Conservation (phyloP, 1,284 basidiomycete species). For the Pseudozyma tsukubaensis region DNA sequence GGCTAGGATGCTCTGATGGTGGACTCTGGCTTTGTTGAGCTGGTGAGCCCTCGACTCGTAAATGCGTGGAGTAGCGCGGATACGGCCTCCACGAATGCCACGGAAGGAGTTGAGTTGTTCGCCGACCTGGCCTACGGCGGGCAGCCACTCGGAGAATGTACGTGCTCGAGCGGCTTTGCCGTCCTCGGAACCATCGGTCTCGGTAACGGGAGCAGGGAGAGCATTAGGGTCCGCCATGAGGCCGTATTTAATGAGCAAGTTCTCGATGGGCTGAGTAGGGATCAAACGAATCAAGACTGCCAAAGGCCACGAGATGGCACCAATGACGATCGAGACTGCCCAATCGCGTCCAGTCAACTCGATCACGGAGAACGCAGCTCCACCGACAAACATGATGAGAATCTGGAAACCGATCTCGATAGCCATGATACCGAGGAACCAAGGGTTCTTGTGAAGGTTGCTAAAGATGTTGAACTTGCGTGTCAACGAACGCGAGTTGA, state of each 20-base stretch:
- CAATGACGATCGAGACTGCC: conserved; percentile 90
- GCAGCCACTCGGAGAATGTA: conserved; percentile 77
- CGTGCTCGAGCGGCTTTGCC: conserved; percentile 71
- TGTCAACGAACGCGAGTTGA: conserved; percentile 90
- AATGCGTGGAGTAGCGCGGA: conserved; percentile 73
- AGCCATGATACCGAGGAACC: conserved; percentile 86
- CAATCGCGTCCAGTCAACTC: conserved; percentile 83
- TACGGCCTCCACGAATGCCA: conserved; percentile 75
- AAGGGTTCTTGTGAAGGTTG: conserved; percentile 82
- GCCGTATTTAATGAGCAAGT: conserved; percentile 76
- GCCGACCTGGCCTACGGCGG: conserved; percentile 73
- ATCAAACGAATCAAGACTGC: conserved; percentile 84
- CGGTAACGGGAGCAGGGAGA: conserved; percentile 73
- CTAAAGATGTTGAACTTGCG: conserved; percentile 88
- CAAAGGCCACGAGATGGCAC: conserved; percentile 86
- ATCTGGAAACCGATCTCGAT: conserved; percentile 88
- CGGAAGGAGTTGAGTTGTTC: conserved; percentile 58
- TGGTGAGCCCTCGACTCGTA: conserved; percentile 62
- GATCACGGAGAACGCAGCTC: conserved; percentile 90
- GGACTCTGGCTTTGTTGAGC: conserved; percentile 65
- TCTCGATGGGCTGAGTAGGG: conserved; percentile 84
- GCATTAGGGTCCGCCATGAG: conserved; percentile 78
- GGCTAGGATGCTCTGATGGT: conserved; percentile 79
- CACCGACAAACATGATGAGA: conserved; percentile 90
- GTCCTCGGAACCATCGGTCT: conserved; percentile 25